phyloP scores from a whole-genome alignment of 2,329 filamentous ascomycete genomes.

The Pseudocercospora fijiensis region DNA sequence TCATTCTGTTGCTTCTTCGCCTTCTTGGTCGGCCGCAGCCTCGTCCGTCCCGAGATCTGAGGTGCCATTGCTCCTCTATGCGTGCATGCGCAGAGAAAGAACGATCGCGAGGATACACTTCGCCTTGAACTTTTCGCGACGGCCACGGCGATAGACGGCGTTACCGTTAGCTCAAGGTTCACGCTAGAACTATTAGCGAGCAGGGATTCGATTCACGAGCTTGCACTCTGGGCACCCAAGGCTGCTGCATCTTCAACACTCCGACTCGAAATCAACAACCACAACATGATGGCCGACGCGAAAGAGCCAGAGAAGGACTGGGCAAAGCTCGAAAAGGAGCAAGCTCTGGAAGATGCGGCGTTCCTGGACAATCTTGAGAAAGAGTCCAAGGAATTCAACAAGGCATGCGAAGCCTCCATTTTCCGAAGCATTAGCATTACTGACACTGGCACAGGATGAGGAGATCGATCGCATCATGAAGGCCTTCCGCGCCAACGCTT shows the following conservation, averaged over 20 bases:
- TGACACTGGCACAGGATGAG: constrained; percentile 63
- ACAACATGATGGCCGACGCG: constrained; percentile 18
- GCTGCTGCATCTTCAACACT: neutral
- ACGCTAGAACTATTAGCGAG: neutral
- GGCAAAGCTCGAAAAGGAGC: constrained; percentile 32
- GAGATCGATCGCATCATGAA: constrained; percentile 93
- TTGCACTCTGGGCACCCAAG: too few species aligned
- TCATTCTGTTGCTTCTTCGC: constrained; percentile 53
- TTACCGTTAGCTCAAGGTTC: neutral
- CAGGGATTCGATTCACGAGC: neutral
- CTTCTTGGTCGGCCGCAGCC: constrained; percentile 53
- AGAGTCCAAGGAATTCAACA: constrained; percentile 87
- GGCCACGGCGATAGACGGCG: neutral
- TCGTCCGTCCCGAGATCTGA: constrained; percentile 45
- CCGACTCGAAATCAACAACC: neutral
- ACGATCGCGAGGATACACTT: neutral
- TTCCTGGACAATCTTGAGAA: constrained; percentile 77
- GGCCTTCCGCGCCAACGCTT: constrained; percentile 81
- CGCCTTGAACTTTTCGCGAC: neutral
- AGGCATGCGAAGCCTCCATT: constrained; percentile 55
- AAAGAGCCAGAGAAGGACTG: constrained; percentile 32
- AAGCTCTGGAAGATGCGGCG: constrained; percentile 52
- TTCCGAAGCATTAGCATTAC: neutral
- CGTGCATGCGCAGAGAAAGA: neutral
- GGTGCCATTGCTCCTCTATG: constrained; percentile 24